Evolutionary conservation across 140 eudicot species (phyloP).

Genomic region (Senecio squalidus): DNA sequence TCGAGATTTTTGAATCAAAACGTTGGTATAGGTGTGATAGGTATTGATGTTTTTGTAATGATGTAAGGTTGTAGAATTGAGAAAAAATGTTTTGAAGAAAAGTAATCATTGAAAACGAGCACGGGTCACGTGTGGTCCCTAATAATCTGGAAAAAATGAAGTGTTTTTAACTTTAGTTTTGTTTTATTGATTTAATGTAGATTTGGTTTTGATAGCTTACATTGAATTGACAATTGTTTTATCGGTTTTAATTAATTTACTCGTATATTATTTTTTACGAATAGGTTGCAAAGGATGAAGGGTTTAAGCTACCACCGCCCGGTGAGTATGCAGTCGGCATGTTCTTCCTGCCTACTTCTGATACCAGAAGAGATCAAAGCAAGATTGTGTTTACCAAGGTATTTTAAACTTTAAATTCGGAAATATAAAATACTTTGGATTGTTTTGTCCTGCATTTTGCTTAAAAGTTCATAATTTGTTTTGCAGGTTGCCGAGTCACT

Average conservation of each 20-base stretch:
- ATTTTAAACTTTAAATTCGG: background rate
- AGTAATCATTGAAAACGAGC: background rate
- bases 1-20: too few species aligned
- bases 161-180: background rate
- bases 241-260: background rate
- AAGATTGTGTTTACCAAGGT: slow-evolving; percentile 93
- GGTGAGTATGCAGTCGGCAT: slow-evolving; percentile 92
- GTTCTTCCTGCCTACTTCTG: slow-evolving; percentile 98
- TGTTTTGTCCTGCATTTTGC: background rate
- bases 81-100: background rate
- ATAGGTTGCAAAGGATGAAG: slow-evolving; percentile 74
- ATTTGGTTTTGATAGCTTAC: background rate
- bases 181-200: background rate
- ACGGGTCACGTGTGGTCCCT: background rate
- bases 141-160: background rate
- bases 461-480: background rate
- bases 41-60: background rate
- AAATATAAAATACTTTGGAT: background rate
- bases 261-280: background rate
- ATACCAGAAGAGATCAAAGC: slow-evolving; percentile 83
- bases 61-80: background rate
- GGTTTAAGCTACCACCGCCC: slow-evolving; percentile 87
- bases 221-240: background rate
- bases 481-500: slow-evolving; percentile 96
- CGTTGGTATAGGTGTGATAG: too few species aligned